Percentiles rank a stretch among this genome's conserved stretches.
Conservation (phyloP, 2,329 filamentous ascomycete genomes). For the Whalleya microplaca region DNA sequence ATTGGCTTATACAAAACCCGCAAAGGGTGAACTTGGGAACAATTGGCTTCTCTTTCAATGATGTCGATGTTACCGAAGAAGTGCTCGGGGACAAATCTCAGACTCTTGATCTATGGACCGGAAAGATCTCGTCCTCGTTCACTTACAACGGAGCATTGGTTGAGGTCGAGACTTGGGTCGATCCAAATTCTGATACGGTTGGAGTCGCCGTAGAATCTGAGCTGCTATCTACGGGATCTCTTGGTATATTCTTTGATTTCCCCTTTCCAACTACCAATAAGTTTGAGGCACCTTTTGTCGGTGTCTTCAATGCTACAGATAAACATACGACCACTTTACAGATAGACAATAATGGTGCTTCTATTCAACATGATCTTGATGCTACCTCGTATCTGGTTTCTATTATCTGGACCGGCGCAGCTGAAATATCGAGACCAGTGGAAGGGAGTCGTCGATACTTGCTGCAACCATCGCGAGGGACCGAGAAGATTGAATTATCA, state of each 20-base stretch:
- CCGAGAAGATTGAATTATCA: conserved; percentile 35
- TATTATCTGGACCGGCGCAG: conserved; percentile 43
- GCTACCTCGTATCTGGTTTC: conserved; percentile 46
- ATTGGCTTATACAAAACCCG: conserved; percentile 52
- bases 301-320: conserved; percentile 51
- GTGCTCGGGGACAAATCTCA: conserved; percentile 46
- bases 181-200: conserved; percentile 50
- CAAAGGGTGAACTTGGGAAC: conserved; percentile 54
- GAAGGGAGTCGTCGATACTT: conserved; percentile 48
- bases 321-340: conserved; percentile 47
- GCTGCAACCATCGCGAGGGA: conserved; percentile 34
- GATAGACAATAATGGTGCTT: conserved; percentile 36
- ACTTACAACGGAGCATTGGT: conserved; percentile 44
- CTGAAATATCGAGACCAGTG: conserved; percentile 38
- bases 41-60: conserved; percentile 51
- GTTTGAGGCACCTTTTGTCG: conserved; percentile 59
- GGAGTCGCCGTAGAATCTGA: conserved; percentile 47
- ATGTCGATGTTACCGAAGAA: conserved; percentile 44
- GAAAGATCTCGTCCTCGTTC: conserved; percentile 49
- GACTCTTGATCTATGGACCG: conserved; percentile 52
- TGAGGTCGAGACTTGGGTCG: conserved; percentile 48
- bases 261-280: conserved; percentile 54
- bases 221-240: conserved; percentile 40
- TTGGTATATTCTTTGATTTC: conserved; percentile 57
- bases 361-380: conserved; percentile 48